A percentile compares a stretch with the other conserved stretches of the same genome.
These are phyloP conservation scores for Pneumocystis sp. DNA, from an alignment of 1,139 yeast genomes.

Conservation along the genomic window DNA sequence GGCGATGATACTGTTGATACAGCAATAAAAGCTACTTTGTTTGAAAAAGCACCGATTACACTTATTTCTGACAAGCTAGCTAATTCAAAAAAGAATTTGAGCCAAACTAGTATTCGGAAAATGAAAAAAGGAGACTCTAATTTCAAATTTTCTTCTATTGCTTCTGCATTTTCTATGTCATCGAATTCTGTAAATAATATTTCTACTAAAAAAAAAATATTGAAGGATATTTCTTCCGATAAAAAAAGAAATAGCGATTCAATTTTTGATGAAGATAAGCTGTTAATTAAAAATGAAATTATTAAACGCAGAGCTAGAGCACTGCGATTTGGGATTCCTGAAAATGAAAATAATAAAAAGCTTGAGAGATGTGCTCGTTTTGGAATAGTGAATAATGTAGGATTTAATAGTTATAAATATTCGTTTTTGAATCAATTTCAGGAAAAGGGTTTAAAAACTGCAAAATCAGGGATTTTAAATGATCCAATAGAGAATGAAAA, in stretches of 20 bases:
- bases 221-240: not conserved
- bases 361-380: not conserved
- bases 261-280: not conserved
- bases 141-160: not conserved
- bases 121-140: not conserved
- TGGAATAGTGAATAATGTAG: not conserved
- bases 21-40: not conserved
- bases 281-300: not conserved
- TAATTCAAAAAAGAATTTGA: not conserved
- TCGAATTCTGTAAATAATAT: not conserved
- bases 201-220: not conserved
- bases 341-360: not conserved
- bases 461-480: slow-evolving; percentile 8
- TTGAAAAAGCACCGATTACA: not conserved
- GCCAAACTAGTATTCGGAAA: not conserved
- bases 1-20: slow-evolving; percentile 4
- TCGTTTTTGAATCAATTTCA: not conserved
- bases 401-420: not conserved
- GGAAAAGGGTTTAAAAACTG: slow-evolving; percentile 1
- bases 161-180: not conserved
- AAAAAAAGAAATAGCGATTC: not conserved
- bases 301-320: not conserved
- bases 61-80: not conserved
- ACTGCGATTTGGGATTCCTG: not conserved
- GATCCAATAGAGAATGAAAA: slow-evolving; percentile 11